Percentiles rank a stretch among this genome's conserved stretches.
Conservation (phyloP, 2,329 filamentous ascomycete genomes). For the Colletotrichum eleusines region DNA sequence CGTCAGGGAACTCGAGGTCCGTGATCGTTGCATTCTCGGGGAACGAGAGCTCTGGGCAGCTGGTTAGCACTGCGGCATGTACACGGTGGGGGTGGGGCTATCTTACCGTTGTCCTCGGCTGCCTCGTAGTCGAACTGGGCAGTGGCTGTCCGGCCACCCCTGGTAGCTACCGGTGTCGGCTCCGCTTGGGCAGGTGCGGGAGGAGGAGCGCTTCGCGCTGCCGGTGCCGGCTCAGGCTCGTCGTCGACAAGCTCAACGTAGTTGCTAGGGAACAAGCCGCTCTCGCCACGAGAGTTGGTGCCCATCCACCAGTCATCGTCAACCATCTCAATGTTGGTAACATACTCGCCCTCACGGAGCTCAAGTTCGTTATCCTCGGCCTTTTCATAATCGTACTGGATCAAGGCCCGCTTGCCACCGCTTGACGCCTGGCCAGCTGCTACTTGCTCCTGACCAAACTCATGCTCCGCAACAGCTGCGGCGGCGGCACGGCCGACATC, state of each 20-base stretch:
- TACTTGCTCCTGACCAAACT: constrained; percentile 55
- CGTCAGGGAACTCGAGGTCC: constrained; percentile 92
- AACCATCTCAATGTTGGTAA: constrained; percentile 95
- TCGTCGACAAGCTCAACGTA: constrained; percentile 89
- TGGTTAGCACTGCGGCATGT: constrained; percentile 1
- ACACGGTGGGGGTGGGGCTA: constrained; percentile 46
- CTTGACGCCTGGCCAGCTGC: constrained; percentile 49
- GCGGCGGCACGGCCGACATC: constrained; percentile 71
- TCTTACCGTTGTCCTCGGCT: constrained; percentile 87
- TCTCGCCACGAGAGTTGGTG: constrained; percentile 85
- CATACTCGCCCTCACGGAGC: constrained; percentile 86
- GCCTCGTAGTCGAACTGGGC: constrained; percentile 97
- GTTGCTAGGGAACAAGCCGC: constrained; percentile 94
- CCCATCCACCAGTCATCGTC: constrained; percentile 99
- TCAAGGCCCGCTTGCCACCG: constrained; percentile 78
- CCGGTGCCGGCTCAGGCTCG: constrained; percentile 57
- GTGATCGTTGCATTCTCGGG: constrained; percentile 88
- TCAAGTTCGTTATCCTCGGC: constrained; percentile 98
- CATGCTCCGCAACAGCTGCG: constrained; percentile 64
- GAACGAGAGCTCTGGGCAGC: constrained; percentile 76
- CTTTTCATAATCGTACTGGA: constrained; percentile 97
- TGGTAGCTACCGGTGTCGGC: constrained; percentile 51
- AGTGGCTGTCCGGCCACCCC: constrained; percentile 75
- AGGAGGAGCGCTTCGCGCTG: constrained; percentile 52
- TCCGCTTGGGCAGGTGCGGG: constrained; percentile 51